These are phyloP conservation scores for Sporothrix sp. DNA, from an alignment of 2,329 filamentous ascomycete species.

Conservation along the genomic window DNA sequence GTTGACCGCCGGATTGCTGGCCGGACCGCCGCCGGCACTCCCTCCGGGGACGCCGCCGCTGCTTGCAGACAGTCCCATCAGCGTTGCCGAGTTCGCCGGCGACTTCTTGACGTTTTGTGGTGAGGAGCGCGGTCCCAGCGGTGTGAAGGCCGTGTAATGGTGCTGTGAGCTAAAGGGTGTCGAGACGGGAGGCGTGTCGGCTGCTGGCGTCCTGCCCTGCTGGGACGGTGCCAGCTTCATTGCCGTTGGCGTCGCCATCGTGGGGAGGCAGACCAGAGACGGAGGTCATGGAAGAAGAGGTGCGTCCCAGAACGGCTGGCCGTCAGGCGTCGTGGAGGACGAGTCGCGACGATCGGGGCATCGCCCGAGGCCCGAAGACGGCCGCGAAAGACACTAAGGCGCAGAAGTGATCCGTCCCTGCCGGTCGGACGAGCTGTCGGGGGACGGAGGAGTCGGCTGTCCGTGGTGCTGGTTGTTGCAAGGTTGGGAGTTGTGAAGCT, in stretches of 20 bases:
- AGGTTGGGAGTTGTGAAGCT: too few relatives aligned
- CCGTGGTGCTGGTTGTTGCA: too few relatives aligned
- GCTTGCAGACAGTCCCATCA: constrained; percentile 36
- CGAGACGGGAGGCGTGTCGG: constrained; percentile 55
- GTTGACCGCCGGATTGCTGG: constrained; percentile 37
- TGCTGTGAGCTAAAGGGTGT: constrained; percentile 52
- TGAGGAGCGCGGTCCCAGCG: constrained; percentile 47
- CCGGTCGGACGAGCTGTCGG: too few relatives aligned
- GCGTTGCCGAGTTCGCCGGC: constrained; percentile 41
- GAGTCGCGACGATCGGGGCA: too few relatives aligned
- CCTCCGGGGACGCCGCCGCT: constrained; percentile 10
- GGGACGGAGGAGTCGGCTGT: too few relatives aligned
- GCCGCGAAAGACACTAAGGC: too few relatives aligned
- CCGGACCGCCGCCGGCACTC: not conserved
- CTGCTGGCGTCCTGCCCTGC: constrained; percentile 42
- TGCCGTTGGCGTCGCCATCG: constrained; percentile 43
- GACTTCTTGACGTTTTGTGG: constrained; percentile 57
- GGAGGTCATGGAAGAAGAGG: not conserved
- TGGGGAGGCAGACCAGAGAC: not conserved
- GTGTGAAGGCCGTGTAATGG: constrained; percentile 48
- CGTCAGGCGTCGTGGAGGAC: not conserved
- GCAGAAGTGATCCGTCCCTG: too few relatives aligned
- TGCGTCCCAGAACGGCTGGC: not conserved
- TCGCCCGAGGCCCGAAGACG: too few relatives aligned
- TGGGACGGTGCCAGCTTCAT: constrained; percentile 42